Evolutionary conservation across 2,329 filamentous ascomycete genomes (phyloP).

Genomic region (Aplosporella prunicola): DNA sequence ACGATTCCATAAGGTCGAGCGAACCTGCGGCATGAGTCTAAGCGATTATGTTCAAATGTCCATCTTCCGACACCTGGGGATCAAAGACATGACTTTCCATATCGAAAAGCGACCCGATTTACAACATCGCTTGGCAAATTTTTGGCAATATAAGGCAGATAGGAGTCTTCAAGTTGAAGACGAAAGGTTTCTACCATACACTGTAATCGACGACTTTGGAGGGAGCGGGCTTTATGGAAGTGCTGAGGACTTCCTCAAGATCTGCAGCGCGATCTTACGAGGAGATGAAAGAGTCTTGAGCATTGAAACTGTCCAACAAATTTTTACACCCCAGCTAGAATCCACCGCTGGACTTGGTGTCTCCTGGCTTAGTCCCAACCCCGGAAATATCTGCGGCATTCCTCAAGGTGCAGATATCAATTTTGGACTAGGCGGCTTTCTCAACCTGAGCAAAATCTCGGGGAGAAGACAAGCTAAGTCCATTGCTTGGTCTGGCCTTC

Average conservation of each 20-base stretch:
- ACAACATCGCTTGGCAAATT: conserved; percentile 11
- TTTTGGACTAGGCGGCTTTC: too few species aligned
- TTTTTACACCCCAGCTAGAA: conserved; percentile 2
- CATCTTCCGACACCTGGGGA: conserved; percentile 17
- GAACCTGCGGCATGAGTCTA: conserved; percentile 14
- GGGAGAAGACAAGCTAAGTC: too few species aligned
- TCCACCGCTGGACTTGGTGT: not conserved
- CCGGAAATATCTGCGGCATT: too few species aligned
- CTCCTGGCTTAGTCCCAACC: too few species aligned
- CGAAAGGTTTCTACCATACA: too few species aligned
- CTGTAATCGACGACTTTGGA: conserved; percentile 7
- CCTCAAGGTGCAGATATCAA: too few species aligned
- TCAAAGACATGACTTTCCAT: conserved; percentile 18
- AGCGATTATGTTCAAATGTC: conserved; percentile 19
- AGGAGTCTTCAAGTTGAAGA: too few species aligned
- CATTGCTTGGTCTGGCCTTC: too few species aligned
- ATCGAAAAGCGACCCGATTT: conserved; percentile 2
- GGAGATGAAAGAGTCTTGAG: not conserved
- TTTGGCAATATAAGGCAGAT: too few species aligned
- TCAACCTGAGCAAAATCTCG: too few species aligned
- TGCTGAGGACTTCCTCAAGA: conserved; percentile 1
- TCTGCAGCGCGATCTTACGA: conserved; percentile 4
- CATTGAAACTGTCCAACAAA: not conserved
- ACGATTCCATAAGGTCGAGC: conserved; percentile 19
- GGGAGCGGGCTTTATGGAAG: conserved; percentile 4